Conservation (phyloP, 345 rosid species). For the Chamaenerion angustifolium region DNA sequence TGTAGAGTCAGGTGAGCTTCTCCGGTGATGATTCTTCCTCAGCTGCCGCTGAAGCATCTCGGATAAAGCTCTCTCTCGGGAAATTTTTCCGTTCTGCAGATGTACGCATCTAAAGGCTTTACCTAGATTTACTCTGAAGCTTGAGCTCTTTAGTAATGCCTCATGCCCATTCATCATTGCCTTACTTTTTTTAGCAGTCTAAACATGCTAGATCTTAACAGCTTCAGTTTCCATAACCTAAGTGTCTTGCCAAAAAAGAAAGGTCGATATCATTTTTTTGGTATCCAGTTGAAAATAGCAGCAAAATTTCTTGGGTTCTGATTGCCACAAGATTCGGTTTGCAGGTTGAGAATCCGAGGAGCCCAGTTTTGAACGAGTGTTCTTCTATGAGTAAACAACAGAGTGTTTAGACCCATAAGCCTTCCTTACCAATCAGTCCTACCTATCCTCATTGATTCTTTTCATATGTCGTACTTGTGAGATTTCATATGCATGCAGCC, state of each 20-base stretch:
- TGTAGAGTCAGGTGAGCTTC: constrained; percentile 24
- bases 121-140: neutral
- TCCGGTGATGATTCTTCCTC: constrained; percentile 27
- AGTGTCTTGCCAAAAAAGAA: too few species aligned
- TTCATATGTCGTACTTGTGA: too few species aligned
- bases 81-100: constrained; percentile 32
- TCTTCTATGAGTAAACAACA: neutral
- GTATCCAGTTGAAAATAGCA: too few species aligned
- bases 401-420: neutral
- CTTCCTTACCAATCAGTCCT: neutral
- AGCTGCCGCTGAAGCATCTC: constrained; percentile 38
- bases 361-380: constrained; percentile 1
- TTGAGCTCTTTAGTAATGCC: neutral
- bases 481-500: too few species aligned
- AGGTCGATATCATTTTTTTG: neutral
- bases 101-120: too few species aligned
- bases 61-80: constrained; percentile 27
- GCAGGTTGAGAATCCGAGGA: constrained; percentile 5
- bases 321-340: neutral
- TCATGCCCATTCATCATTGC: too few species aligned
- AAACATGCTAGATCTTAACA: too few species aligned
- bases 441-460: neutral
- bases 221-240: too few species aligned
- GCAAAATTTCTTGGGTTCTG: neutral
- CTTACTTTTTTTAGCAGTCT: constrained; percentile 1